Evolutionary conservation across 192 early-diverging fungal species (phyloP).

Genomic region (Mortierella hygrophila): DNA sequence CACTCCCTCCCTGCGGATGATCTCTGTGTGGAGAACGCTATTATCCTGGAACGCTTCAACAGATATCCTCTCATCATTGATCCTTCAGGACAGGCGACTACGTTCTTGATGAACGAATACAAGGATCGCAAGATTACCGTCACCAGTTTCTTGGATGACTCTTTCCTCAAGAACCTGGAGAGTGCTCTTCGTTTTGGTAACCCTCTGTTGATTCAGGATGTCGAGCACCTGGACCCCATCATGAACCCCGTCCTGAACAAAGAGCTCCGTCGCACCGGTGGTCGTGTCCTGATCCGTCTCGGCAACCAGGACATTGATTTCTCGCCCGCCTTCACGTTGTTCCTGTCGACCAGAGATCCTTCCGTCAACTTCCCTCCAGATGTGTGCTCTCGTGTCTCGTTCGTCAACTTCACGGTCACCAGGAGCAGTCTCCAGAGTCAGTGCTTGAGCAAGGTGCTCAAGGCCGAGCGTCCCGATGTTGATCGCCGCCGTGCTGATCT

Average conservation of each 20-base stretch:
- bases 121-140: slow-evolving; percentile 90
- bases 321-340: slow-evolving; percentile 95
- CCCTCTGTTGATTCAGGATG: slow-evolving; percentile 96
- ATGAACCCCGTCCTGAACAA: slow-evolving; percentile 98
- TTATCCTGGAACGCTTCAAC: slow-evolving; percentile 95
- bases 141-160: slow-evolving; percentile 97
- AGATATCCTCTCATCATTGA: slow-evolving; percentile 98
- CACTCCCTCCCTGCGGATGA: slow-evolving; percentile 89
- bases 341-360: slow-evolving; percentile 95
- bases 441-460: slow-evolving; percentile 96
- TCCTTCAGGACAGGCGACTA: slow-evolving; percentile 93
- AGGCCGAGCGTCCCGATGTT: slow-evolving; percentile 95
- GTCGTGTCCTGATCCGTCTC: slow-evolving; percentile 94
- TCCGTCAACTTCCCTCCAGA: slow-evolving; percentile 96
- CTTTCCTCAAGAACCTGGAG: slow-evolving; percentile 98
- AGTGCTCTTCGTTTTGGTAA: slow-evolving; percentile 98
- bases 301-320: slow-evolving; percentile 99
- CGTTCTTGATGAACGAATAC: slow-evolving; percentile 89
- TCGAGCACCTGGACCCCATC: slow-evolving; percentile 97
- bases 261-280: slow-evolving; percentile 95
- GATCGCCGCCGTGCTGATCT: slow-evolving; percentile 93
- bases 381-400: slow-evolving; percentile 96
- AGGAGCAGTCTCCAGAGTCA: slow-evolving; percentile 96
- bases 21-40: slow-evolving; percentile 97
- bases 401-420: slow-evolving; percentile 99